These are phyloP conservation scores for Penicillium paradoxum DNA, from an alignment of 495 filamentous ascomycete genomes.

Conservation along the genomic window DNA sequence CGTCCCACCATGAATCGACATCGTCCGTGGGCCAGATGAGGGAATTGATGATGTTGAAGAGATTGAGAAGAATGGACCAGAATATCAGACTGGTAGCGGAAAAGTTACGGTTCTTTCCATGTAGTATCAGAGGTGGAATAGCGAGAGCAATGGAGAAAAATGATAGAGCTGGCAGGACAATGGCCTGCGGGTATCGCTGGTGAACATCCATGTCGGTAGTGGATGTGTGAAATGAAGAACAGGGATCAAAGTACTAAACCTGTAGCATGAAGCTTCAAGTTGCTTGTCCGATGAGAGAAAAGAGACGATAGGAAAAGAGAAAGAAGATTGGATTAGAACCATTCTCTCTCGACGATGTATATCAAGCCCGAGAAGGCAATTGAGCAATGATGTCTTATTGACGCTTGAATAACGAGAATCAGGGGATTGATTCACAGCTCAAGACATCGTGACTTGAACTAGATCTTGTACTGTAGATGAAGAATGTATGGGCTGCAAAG, in stretches of 20 bases:
- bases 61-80: constrained; percentile 60
- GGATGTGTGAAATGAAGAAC: not conserved
- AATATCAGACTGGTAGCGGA: constrained; percentile 55
- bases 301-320: not conserved
- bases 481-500: constrained; percentile 8
- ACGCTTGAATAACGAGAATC: not conserved
- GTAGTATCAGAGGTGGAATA: constrained; percentile 36
- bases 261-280: not conserved
- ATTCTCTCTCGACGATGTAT: constrained; percentile 2
- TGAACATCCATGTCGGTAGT: not conserved
- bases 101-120: constrained; percentile 41
- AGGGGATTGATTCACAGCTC: constrained; percentile 3
- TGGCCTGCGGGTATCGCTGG: constrained; percentile 28
- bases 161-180: constrained; percentile 48
- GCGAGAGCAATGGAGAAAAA: constrained; percentile 52
- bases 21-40: constrained; percentile 78
- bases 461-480: not conserved
- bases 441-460: not conserved
- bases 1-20: constrained; percentile 62
- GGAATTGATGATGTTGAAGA: constrained; percentile 68
- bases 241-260: not conserved
- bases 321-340: not conserved
- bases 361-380: not conserved
- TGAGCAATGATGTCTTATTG: constrained; percentile 1
- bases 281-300: not conserved